A percentile compares a stretch with the other conserved stretches of the same genome.
These are phyloP conservation scores for Teunomyces cretensis DNA, from an alignment of 805 yeast genomes.

Conservation along the genomic window DNA sequence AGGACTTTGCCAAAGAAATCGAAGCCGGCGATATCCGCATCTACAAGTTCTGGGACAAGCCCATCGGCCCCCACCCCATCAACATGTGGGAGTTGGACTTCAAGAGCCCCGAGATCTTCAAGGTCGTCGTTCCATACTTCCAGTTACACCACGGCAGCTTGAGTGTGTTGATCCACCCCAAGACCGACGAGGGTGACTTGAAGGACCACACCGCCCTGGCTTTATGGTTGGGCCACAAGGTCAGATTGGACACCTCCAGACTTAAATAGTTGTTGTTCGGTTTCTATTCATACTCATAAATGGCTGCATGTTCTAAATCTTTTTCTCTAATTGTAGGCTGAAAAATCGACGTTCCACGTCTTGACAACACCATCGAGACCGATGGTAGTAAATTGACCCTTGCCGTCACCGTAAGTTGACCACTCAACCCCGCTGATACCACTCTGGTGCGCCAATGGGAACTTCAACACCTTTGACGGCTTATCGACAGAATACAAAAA, in stretches of 20 bases:
- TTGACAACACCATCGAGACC: slow-evolving; percentile 85
- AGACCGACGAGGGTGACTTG: slow-evolving; percentile 38
- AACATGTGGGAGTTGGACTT: slow-evolving; percentile 61
- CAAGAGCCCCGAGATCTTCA: slow-evolving; percentile 44
- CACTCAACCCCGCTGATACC: slow-evolving; percentile 80
- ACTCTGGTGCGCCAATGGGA: slow-evolving; percentile 79
- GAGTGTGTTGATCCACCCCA: slow-evolving; percentile 57
- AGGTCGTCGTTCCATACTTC: slow-evolving; percentile 47
- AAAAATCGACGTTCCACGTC: slow-evolving; percentile 56
- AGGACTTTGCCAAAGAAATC: slow-evolving; percentile 44
- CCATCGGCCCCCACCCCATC: slow-evolving; percentile 60
- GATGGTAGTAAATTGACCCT: slow-evolving; percentile 54
- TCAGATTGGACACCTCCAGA: slow-evolving; percentile 20
- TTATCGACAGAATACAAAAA: slow-evolving; percentile 75
- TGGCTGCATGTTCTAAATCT: background rate
- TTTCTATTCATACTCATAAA: background rate
- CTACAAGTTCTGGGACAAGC: slow-evolving; percentile 45
- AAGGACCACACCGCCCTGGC: slow-evolving; percentile 56
- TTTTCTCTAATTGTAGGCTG: slow-evolving; percentile 7
- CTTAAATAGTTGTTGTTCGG: too few species aligned
- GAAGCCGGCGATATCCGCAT: slow-evolving; percentile 42
- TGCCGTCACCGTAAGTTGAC: slow-evolving; percentile 41
- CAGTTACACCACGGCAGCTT: slow-evolving; percentile 53
- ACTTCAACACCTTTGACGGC: slow-evolving; percentile 76
- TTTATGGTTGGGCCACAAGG: slow-evolving; percentile 55